Conservation (phyloP, 2,329 filamentous ascomycete genomes). For the Colletotrichum lentis region DNA sequence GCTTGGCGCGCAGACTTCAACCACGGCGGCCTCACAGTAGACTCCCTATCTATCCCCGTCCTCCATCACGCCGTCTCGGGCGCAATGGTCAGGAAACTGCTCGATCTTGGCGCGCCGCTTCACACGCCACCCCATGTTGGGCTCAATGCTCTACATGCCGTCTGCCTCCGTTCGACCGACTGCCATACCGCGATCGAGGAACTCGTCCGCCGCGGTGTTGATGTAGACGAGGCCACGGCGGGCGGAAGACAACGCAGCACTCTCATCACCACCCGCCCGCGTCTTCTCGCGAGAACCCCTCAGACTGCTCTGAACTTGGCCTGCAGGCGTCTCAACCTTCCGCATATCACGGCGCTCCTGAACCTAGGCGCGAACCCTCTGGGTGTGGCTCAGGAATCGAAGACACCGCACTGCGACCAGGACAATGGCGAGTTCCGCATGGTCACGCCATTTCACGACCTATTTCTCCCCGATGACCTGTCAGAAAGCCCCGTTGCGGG, state of each 20-base stretch:
- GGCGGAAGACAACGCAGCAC: neutral
- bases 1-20: slow-evolving; percentile 2
- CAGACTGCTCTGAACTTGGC: slow-evolving; percentile 25
- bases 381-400: neutral
- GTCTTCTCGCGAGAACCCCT: neutral
- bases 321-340: slow-evolving; percentile 11
- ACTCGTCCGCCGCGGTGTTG: slow-evolving; percentile 5
- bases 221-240: slow-evolving; percentile 8
- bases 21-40: neutral
- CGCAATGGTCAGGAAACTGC: slow-evolving; percentile 12
- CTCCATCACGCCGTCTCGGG: slow-evolving; percentile 21
- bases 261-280: neutral
- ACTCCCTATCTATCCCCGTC: neutral
- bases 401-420: neutral
- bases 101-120: neutral
- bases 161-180: slow-evolving; percentile 16
- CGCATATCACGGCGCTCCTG: slow-evolving; percentile 7
- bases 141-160: slow-evolving; percentile 25
- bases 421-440: neutral
- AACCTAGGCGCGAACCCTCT: slow-evolving; percentile 2
- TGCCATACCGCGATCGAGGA: slow-evolving; percentile 13
- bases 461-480: slow-evolving; percentile 18
- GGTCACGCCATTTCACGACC: slow-evolving; percentile 22
- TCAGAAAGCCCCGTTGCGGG: neutral
- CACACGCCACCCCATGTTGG: slow-evolving; percentile 5